Percentiles rank a stretch among this genome's conserved stretches.
Evolutionary conservation across 78 protist genomes (phyloP).

Genomic region (Speleostelium caveatum): DNA sequence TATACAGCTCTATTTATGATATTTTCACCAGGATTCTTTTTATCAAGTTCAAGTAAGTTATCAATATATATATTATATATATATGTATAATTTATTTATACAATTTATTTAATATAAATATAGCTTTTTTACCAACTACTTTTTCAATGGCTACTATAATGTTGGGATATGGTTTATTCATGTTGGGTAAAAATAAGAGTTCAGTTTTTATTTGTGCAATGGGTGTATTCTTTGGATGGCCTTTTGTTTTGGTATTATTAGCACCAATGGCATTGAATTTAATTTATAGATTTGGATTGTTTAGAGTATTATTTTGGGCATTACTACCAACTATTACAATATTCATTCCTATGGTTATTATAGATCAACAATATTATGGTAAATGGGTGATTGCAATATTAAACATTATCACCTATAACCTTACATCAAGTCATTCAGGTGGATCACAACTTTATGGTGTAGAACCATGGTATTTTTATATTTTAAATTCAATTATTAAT

Average conservation of each 20-base stretch:
- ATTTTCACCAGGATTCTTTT: conserved; percentile 62
- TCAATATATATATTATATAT: not conserved
- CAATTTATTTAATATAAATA: not conserved
- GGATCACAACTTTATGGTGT: conserved; percentile 84
- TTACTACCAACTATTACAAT: not conserved
- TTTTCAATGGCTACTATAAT: conserved; percentile 56
- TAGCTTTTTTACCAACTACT: conserved; percentile 78
- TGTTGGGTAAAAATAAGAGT: conserved; percentile 24
- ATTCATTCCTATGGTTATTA: conserved; percentile 53
- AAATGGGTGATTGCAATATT: conserved; percentile 63
- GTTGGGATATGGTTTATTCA: conserved; percentile 69
- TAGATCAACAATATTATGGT: conserved; percentile 82
- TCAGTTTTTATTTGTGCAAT: conserved; percentile 56
- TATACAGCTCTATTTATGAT: conserved; percentile 42
- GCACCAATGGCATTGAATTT: conserved; percentile 80
- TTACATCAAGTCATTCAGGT: conserved; percentile 26
- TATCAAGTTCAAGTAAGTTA: conserved; percentile 61
- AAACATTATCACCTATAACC: conserved; percentile 84
- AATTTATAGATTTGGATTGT: conserved; percentile 16
- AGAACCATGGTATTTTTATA: conserved; percentile 80
- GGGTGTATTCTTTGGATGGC: conserved; percentile 88
- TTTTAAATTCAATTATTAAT: conserved; percentile 82
- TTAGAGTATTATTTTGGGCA: conserved; percentile 40
- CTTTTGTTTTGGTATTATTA: conserved; percentile 77
- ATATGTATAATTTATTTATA: not conserved